These are phyloP conservation scores for Dipteronia sinensis DNA, from an alignment of 345 rosid species.

Conservation along the genomic window DNA sequence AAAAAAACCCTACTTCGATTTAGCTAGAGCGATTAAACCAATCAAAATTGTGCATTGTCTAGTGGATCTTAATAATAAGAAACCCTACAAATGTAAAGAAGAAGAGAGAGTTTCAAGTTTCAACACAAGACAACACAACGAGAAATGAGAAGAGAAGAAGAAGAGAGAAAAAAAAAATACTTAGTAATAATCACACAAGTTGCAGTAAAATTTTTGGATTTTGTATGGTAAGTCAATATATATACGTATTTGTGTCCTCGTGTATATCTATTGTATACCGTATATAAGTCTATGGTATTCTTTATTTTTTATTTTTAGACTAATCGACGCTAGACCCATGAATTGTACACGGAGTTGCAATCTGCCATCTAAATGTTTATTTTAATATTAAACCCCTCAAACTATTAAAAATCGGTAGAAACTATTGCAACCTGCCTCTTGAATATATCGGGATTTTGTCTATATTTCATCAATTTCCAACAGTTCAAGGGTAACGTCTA, in stretches of 20 bases:
- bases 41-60: conserved; percentile 35
- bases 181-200: background rate
- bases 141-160: background rate
- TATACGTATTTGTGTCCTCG: background rate
- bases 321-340: too few relatives aligned
- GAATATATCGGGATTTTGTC: too few relatives aligned
- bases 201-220: conserved; percentile 1
- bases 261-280: background rate
- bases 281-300: background rate
- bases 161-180: conserved; percentile 11
- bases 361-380: too few relatives aligned
- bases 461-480: too few relatives aligned
- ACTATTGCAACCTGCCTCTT: too few relatives aligned
- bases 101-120: background rate
- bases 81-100: conserved; percentile 13
- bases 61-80: conserved; percentile 51
- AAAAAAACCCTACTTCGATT: conserved; percentile 38
- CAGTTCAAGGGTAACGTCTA: too few relatives aligned
- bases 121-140: conserved; percentile 6
- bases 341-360: too few relatives aligned
- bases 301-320: too few relatives aligned
- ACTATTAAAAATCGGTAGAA: too few relatives aligned
- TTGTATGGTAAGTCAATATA: background rate
- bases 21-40: conserved; percentile 16
- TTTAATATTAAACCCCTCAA: too few relatives aligned